Percentiles rank a stretch among this genome's conserved stretches.
phyloP scores from a whole-genome alignment of 192 early-diverging fungal species.

The Cetraspora pellucida region DNA sequence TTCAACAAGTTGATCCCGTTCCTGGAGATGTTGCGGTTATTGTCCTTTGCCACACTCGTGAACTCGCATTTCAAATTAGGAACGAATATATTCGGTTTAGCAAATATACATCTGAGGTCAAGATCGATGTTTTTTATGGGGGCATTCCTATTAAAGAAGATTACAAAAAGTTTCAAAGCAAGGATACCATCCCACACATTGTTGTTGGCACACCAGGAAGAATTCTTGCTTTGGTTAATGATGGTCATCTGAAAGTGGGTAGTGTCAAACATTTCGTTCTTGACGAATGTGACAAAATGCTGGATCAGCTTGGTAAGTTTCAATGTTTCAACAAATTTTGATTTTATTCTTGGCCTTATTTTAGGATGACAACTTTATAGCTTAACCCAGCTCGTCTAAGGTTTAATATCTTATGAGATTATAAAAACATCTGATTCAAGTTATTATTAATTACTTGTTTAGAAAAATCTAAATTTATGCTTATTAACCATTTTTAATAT shows the following conservation, averaged over 20 bases:
- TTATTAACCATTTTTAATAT: neutral
- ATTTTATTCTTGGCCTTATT: neutral
- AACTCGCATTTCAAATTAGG: slow-evolving; percentile 97
- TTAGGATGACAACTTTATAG: slow-evolving; percentile 33
- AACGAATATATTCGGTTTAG: slow-evolving; percentile 96
- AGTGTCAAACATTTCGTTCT: slow-evolving; percentile 97
- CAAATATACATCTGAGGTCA: slow-evolving; percentile 93
- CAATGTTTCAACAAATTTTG: neutral
- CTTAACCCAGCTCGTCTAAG: slow-evolving; percentile 83
- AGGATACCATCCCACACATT: slow-evolving; percentile 92
- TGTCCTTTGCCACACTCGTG: slow-evolving; percentile 97
- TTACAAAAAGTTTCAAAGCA: slow-evolving; percentile 74
- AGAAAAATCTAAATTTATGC: neutral
- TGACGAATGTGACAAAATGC: slow-evolving; percentile 98
- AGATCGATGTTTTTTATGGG: slow-evolving; percentile 93
- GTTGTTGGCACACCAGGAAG: slow-evolving; percentile 98
- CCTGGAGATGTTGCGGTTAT: slow-evolving; percentile 84
- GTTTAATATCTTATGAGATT: slow-evolving; percentile 48
- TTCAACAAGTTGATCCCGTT: slow-evolving; percentile 89
- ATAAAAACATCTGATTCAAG: slow-evolving; percentile 37
- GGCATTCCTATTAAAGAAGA: slow-evolving; percentile 80
- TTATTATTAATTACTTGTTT: neutral
- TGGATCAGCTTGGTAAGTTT: slow-evolving; percentile 81
- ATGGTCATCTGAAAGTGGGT: slow-evolving; percentile 78
- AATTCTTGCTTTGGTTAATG: slow-evolving; percentile 80